Evolutionary conservation across 805 yeast genomes (phyloP), one percentile per base, ranked within the genome.

Genomic region (Ogataea ramenticola): DNA sequence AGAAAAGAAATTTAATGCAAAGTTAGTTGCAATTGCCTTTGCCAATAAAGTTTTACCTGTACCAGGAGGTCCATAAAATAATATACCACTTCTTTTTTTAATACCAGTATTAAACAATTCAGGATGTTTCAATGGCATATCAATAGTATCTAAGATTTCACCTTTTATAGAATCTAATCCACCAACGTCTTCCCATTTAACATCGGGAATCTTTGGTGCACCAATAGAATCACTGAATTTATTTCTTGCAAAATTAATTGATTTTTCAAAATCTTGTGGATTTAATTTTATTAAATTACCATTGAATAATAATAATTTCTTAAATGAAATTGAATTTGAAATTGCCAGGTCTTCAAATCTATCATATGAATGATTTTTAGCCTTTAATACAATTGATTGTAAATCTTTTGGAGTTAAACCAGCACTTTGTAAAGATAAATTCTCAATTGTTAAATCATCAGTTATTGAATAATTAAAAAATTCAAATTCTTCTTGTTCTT

Each of bases 31-130:
- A 53, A 93, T 93, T 0, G 98, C 98, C 62, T 93, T 93, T 12
- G 99, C 99, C 46, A 93, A 71, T 26, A 93, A 70, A 0, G 99
- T 93, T 60, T 93, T 93, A 53, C 99, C 99, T 0, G 99, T 93
- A 21, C 99, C 99, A 0, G 99, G 99, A 0, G 99, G 99, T 0
- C 99, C 99, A 65, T 93, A 93, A 61, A 93, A 89, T 49, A 93
- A 66, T 33, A 93, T 86, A 40, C 99, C 99, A 56, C 95, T 82
- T 63, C 99, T 75, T 60, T 91, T 91, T 62, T 93, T 91, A 60
- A 93, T 77, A 0, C 98, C 98, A 39, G 81, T 80, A 41, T 80
- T 75, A 64, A 91, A 91, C 45, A 93, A 67, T 52, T 88, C 95
- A 0, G 98, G 98, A 59, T 86, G 90, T 55, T 86, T 88, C 58